Percentiles rank a stretch among this genome's conserved stretches.
Evolutionary conservation across 805 yeast species (phyloP).

Genomic region (Candida railenensis): DNA sequence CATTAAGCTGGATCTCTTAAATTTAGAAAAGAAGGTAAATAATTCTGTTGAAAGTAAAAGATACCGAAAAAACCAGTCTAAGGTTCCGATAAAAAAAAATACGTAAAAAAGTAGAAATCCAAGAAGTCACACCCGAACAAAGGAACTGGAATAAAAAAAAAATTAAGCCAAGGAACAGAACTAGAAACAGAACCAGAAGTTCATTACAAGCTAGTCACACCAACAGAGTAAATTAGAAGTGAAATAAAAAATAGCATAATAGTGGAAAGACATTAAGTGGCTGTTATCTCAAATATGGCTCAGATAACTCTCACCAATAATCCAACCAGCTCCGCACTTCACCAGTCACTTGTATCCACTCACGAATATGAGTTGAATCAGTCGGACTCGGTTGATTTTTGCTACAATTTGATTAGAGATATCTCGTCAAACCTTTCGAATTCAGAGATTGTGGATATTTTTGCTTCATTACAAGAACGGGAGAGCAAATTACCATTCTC

Average conservation of each 20-base stretch:
- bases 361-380: constrained; percentile 38
- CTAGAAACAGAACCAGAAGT: background rate
- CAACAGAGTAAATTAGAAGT: too few species aligned
- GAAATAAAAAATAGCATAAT: background rate
- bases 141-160: too few species aligned
- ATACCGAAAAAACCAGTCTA: too few species aligned
- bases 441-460: constrained; percentile 33
- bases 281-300: background rate
- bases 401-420: constrained; percentile 39
- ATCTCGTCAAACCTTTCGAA: constrained; percentile 30
- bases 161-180: too few species aligned
- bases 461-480: constrained; percentile 34
- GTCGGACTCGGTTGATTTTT: constrained; percentile 40
- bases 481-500: constrained; percentile 35
- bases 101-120: too few species aligned
- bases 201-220: too few species aligned
- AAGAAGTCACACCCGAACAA: too few species aligned
- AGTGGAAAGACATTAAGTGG: too few species aligned
- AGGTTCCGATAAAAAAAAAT: too few species aligned
- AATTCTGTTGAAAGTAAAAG: too few species aligned
- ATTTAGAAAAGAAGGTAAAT: too few species aligned
- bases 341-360: background rate
- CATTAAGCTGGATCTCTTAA: background rate
- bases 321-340: background rate
- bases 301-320: background rate